Percentiles rank a stretch among this genome's conserved stretches.
phyloP scores from a whole-genome alignment of 2,329 filamentous ascomycete genomes.

The Colletotrichum caudatum region DNA sequence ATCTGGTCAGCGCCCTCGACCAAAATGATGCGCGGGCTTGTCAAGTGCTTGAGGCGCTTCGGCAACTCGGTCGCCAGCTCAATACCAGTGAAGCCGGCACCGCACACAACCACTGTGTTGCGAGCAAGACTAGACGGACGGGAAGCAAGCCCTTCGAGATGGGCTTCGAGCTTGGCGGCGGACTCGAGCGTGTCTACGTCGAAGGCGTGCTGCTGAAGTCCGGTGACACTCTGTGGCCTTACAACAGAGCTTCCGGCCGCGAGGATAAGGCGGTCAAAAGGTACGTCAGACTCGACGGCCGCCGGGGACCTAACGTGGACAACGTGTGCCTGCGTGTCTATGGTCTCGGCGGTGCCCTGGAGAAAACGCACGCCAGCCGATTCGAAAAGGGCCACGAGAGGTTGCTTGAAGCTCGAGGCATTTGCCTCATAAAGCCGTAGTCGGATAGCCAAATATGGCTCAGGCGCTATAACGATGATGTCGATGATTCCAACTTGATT shows the following conservation, averaged over 20 bases:
- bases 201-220: constrained; percentile 51
- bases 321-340: constrained; percentile 41
- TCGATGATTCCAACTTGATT: constrained; percentile 44
- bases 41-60: constrained; percentile 45
- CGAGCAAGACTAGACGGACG: constrained; percentile 46
- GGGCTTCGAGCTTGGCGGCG: constrained; percentile 47
- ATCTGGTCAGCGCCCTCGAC: constrained; percentile 47
- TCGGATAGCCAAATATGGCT: constrained; percentile 49
- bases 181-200: constrained; percentile 49
- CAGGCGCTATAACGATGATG: constrained; percentile 50
- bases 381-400: constrained; percentile 46
- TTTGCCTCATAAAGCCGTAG: constrained; percentile 53
- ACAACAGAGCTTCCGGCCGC: constrained; percentile 52
- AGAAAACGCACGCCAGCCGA: constrained; percentile 47
- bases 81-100: constrained; percentile 53
- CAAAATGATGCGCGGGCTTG: constrained; percentile 44
- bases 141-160: constrained; percentile 46
- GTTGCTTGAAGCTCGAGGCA: constrained; percentile 44
- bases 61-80: constrained; percentile 50
- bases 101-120: constrained; percentile 52
- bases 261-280: constrained; percentile 52
- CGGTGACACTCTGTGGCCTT: constrained; percentile 46
- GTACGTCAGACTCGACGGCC: constrained; percentile 38
- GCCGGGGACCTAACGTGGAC: constrained; percentile 39
- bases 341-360: constrained; percentile 44